A percentile compares a stretch with the other conserved stretches of the same genome.
Evolutionary conservation across 1,284 basidiomycete species (phyloP).

Genomic region (Leccinum angustisporum): DNA sequence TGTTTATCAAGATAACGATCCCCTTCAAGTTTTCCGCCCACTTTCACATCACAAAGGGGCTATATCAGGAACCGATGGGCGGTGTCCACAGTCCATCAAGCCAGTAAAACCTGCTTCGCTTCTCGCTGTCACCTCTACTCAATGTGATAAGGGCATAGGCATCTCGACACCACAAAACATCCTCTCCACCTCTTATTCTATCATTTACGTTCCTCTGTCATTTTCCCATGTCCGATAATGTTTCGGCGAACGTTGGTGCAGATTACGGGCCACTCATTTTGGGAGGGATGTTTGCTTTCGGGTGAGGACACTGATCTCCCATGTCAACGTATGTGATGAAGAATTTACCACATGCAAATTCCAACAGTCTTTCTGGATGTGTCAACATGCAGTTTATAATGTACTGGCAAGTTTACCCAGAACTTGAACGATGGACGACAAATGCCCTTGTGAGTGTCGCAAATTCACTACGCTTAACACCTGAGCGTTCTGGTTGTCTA

Average conservation of each 20-base stretch:
- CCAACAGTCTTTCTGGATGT: slow-evolving; percentile 26
- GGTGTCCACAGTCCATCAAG: neutral
- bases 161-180: neutral
- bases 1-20: neutral
- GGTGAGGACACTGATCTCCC: slow-evolving; percentile 5
- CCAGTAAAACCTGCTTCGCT: neutral
- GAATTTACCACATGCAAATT: neutral
- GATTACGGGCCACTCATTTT: slow-evolving; percentile 24
- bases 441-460: neutral
- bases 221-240: neutral
- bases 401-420: slow-evolving; percentile 21
- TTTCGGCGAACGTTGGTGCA: neutral
- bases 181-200: neutral
- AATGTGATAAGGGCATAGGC: neutral
- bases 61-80: neutral
- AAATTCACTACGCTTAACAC: slow-evolving; percentile 10
- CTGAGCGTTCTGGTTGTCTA: neutral
- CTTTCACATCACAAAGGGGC: neutral
- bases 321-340: neutral
- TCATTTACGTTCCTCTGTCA: neutral
- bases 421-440: slow-evolving; percentile 16
- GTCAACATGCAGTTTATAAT: slow-evolving; percentile 29
- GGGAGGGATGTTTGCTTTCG: slow-evolving; percentile 28
- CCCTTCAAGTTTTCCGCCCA: neutral
- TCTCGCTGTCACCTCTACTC: neutral